phyloP scores from a whole-genome alignment of 768 basidiomycete species.

The Leucosporidium scottii region DNA sequence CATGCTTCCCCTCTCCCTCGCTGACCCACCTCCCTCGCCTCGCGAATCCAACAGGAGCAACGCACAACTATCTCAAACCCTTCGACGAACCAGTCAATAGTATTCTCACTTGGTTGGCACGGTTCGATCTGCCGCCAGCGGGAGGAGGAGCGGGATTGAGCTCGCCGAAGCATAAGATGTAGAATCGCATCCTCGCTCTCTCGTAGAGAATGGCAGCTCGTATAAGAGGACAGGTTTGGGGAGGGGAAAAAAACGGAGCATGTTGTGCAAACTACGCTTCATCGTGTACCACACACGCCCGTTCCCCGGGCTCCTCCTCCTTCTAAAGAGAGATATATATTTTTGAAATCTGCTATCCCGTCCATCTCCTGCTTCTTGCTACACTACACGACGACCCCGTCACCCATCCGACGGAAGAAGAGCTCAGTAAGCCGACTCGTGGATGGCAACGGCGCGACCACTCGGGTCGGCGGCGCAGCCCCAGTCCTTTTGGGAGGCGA shows the following conservation, averaged over 20 bases:
- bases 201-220: no score
- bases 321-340: no score
- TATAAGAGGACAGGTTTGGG: no score
- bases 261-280: no score
- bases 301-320: no score
- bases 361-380: not conserved
- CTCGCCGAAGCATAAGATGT: no score
- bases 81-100: slow-evolving; percentile 1
- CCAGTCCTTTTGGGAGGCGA: slow-evolving; percentile 78
- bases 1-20: not conserved
- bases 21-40: not conserved
- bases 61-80: not conserved
- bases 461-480: slow-evolving; percentile 91
- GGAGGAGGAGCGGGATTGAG: no score
- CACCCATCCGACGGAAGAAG: not conserved
- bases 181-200: no score
- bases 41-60: no score
- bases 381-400: not conserved
- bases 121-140: not conserved
- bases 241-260: no score
- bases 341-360: not conserved
- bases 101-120: not conserved
- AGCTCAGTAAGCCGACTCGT: slow-evolving; percentile 61
- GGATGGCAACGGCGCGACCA: slow-evolving; percentile 89
- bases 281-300: no score